A percentile compares a stretch with the other conserved stretches of the same genome.
Evolutionary conservation across 345 rosid genomes (phyloP).

Genomic region (Schrenkiella parvula): DNA sequence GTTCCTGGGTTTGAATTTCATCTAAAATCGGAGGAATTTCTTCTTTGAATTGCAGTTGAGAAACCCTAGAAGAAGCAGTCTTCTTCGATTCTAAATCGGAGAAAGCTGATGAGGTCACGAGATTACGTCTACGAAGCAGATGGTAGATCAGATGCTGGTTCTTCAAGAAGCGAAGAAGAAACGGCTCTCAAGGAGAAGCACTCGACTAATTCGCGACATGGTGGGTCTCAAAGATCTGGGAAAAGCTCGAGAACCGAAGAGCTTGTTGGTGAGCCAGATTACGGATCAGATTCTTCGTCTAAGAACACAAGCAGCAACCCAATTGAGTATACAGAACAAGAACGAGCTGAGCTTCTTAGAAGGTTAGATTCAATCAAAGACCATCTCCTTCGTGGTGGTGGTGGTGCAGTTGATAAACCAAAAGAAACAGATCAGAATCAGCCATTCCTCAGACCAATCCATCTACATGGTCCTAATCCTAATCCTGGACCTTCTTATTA

Average conservation of each 20-base stretch:
- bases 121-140: slow-evolving; percentile 47
- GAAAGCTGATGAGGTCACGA: slow-evolving; percentile 30
- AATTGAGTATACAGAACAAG: slow-evolving; percentile 48
- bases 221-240: slow-evolving; percentile 44
- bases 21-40: background rate
- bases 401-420: slow-evolving; percentile 43
- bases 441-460: slow-evolving; percentile 32
- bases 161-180: slow-evolving; percentile 27
- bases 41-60: slow-evolving; percentile 22
- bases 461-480: slow-evolving; percentile 45
- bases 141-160: slow-evolving; percentile 40
- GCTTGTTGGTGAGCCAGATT: slow-evolving; percentile 29
- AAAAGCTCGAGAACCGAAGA: slow-evolving; percentile 20
- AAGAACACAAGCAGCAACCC: slow-evolving; percentile 33
- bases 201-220: slow-evolving; percentile 35
- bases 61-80: background rate
- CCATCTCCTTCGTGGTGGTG: slow-evolving; percentile 58
- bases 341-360: slow-evolving; percentile 76
- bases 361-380: slow-evolving; percentile 86
- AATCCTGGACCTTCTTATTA: slow-evolving; percentile 48
- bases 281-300: slow-evolving; percentile 42
- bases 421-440: slow-evolving; percentile 37
- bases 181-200: slow-evolving; percentile 9
- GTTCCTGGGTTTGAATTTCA: background rate
- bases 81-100: background rate